Conservation (phyloP, 257 asterid genomes). For the Avicennia marina region DNA sequence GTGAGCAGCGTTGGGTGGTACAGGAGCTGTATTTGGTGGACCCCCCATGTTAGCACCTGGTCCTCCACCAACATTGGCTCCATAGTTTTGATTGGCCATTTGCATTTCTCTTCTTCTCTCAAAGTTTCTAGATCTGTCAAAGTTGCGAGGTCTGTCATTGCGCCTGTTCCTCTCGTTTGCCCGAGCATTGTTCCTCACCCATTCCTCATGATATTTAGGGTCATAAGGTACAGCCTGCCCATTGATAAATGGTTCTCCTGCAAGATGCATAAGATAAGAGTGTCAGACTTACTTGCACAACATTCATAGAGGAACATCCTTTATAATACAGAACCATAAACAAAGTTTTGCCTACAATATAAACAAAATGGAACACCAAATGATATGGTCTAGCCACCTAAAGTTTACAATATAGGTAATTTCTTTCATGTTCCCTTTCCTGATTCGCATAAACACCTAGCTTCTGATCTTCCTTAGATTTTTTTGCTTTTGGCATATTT, state of each 20-base stretch:
- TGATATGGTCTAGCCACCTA: no score
- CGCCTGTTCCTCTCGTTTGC: constrained; percentile 85
- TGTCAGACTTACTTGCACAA: neutral
- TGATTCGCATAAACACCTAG: no score
- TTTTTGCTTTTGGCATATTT: no score
- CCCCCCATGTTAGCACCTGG: constrained; percentile 30
- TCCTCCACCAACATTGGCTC: constrained; percentile 17
- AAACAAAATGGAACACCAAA: no score
- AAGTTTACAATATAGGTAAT: no score
- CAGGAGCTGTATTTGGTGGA: constrained; percentile 23
- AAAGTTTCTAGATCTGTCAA: constrained; percentile 64
- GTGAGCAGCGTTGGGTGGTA: constrained; percentile 21
- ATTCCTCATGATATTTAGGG: constrained; percentile 88
- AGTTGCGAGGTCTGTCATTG: constrained; percentile 73
- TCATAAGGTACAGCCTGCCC: constrained; percentile 97
- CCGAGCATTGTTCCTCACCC: constrained; percentile 87
- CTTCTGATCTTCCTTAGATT: no score
- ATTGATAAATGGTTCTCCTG: constrained; percentile 95
- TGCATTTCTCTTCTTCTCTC: constrained; percentile 48
- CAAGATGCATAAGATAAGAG: constrained; percentile 14
- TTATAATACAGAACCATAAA: neutral
- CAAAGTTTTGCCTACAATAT: no score
- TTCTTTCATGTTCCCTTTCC: no score
- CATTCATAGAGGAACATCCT: neutral
- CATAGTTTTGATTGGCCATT: constrained; percentile 28